Percentiles rank a stretch among this genome's conserved stretches.
Conservation (phyloP, 2,329 filamentous ascomycete species). For the Tolypocladium guangdongense region DNA sequence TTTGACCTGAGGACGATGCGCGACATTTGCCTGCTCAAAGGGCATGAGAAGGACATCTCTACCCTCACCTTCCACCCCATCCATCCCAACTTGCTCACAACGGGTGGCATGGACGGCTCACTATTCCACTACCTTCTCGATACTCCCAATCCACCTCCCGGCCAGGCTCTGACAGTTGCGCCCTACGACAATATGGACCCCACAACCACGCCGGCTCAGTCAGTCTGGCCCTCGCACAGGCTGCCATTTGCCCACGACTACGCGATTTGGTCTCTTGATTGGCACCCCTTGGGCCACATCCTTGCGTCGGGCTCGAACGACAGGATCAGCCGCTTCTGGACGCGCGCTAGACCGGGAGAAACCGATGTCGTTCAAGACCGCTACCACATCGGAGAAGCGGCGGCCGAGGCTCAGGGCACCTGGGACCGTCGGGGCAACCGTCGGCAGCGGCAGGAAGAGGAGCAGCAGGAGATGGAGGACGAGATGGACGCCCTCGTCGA, state of each 20-base stretch:
- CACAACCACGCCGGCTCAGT: conserved; percentile 67
- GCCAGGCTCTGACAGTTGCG: conserved; percentile 59
- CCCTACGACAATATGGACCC: conserved; percentile 82
- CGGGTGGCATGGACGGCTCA: conserved; percentile 80
- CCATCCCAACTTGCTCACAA: conserved; percentile 79
- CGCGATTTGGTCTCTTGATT: conserved; percentile 95
- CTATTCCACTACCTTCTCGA: conserved; percentile 93
- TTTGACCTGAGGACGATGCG: conserved; percentile 98
- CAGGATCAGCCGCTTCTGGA: conserved; percentile 94
- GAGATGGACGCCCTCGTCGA: conserved; percentile 88
- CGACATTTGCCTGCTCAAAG: conserved; percentile 84
- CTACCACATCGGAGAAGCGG: conserved; percentile 90
- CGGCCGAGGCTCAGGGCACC: conserved; percentile 89
- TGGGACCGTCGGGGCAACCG: conserved; percentile 74
- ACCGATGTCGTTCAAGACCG: conserved; percentile 77
- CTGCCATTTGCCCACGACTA: conserved; percentile 84
- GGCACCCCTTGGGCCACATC: conserved; percentile 94
- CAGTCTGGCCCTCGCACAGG: conserved; percentile 85
- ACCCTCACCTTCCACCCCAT: conserved; percentile 90
- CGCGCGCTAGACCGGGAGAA: conserved; percentile 78
- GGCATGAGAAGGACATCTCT: conserved; percentile 93
- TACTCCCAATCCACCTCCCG: conserved; percentile 76
- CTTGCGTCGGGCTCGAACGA: conserved; percentile 94
- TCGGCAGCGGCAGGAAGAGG: conserved; percentile 75
- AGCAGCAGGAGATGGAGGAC: conserved; percentile 87